Base-by-base conservation (phyloP, 2,329 filamentous ascomycete species). In the Knufia fluminis region DNA sequence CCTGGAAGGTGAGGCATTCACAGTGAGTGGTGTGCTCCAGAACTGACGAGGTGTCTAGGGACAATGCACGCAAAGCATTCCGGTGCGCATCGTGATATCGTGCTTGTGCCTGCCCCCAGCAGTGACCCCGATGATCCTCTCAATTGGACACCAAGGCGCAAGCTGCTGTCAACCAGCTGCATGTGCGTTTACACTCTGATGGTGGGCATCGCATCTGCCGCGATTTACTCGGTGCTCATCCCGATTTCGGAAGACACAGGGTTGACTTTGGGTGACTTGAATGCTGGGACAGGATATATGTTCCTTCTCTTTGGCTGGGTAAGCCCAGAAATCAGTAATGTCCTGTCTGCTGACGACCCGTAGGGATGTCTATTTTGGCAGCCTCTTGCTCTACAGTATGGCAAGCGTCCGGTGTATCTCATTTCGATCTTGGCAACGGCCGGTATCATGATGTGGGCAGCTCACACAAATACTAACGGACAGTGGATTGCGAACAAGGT, bases 281-380 rank as follows among this genome's bases (percentile, higher is more conserved):
- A 73, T 50, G 64, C 68, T 46, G 71, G 71, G 2, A 73, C 69
- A 2, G 72, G 72, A 1, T 72, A 70, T 32, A 69, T 71, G 66
- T 66, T 65, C 35, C 57, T 68, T 1, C 57, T 67, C 9, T 58
- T 64, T 4, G 65, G 66, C 23, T 66, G 64, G 65, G 63, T 61
- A 1, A 57, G 62, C n/a, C n/a, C n/a, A n/a, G n/a, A n/a, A n/a
- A n/a, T n/a, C n/a, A n/a, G n/a, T n/a, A n/a, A n/a, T n/a, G n/a
- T n/a, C n/a, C n/a, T n/a, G n/a, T 62, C 6, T 10, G 38, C 17
- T 41, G 7, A 23, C 7, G 14, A 38, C 6, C 35, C 16, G 6
- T 73, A 70, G 69, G 68, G 68, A 0, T 59, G 69, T 16, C 49
- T 73, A 1, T 66, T 73, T 44, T 73, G 71, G 71, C 71, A 74